Evolutionary conservation across 176 grass and related monocot genomes (phyloP), one percentile per base, ranked within the genome.

Genomic region (Aegilops longissima): DNA sequence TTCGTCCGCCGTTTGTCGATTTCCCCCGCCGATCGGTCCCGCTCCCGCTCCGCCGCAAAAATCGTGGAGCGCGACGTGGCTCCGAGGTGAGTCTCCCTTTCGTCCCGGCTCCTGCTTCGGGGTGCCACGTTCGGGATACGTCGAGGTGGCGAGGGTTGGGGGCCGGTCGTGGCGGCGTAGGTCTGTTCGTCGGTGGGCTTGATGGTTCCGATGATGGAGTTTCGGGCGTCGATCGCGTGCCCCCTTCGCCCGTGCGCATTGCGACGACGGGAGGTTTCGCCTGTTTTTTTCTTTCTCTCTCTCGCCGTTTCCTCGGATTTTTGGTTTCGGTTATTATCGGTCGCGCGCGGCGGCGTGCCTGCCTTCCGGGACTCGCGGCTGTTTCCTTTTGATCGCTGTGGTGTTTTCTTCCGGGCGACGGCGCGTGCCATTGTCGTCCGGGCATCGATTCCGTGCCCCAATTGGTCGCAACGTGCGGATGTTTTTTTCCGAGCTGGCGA

Each of bases 391-490:
- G 83, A 86, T 86, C 38, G 14, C 25, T 52, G 24, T 52, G 73
- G 25, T 52, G 73, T 52, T 76, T 52, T 76, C 73, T 76, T 76
- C 44, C 44, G 29, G 31, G 47, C 47, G 47, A 34, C 47, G 47
- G 44, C 21, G 36, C 44, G 17, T 54, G 74, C 74, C 74, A 33
- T 33, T 33, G 74, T 47, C 47, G 74, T 49, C 20, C 23, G 10
- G 29, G 71, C 34, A 82, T 82, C 79, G 72, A 86, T 86, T 82
- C 88, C 64, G 35, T 90, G 29, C 23, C 38, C 78, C 51, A 18
- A 27, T 78, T 86, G 72, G 72, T 86, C 79, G 72, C n/a, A 82
- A 86, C 71, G 72, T 86, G 88, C 23, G 17, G 65, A 20, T 76
- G 27, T 77, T 86, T 82, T 79, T 34, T 29, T 72, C 36, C 29